Percentiles rank a stretch among this genome's conserved stretches.
Conservation (phyloP, 73 alveolate genomes). For the Strombidium stylifer region DNA sequence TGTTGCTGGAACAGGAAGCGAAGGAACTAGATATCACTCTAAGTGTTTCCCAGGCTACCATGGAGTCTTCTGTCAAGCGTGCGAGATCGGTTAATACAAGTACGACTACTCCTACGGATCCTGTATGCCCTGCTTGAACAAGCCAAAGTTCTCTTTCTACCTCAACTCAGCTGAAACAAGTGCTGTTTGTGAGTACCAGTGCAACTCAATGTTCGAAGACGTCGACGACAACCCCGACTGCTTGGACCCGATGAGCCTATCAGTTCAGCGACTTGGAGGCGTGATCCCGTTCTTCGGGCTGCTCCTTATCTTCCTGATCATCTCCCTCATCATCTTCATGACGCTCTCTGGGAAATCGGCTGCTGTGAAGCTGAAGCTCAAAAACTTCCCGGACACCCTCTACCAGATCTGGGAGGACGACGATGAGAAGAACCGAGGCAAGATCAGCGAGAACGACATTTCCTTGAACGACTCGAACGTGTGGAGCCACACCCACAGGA, state of each 20-base stretch:
- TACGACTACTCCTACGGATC: conserved; percentile 29
- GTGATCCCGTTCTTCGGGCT: not conserved
- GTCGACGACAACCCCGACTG: conserved; percentile 45
- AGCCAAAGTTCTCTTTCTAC: conserved; percentile 29
- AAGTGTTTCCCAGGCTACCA: conserved; percentile 23
- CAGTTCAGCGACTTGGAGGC: conserved; percentile 10
- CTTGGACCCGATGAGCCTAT: conserved; percentile 9
- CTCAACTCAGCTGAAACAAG: conserved; percentile 1
- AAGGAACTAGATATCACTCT: too few relatives aligned
- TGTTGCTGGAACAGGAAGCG: too few relatives aligned
- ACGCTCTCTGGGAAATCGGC: not conserved
- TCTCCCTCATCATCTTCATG: conserved; percentile 7
- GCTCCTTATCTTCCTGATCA: not conserved
- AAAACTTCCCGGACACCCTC: not conserved
- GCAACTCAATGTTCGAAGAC: conserved; percentile 20
- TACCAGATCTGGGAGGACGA: not conserved
- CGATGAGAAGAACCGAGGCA: not conserved
- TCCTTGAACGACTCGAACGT: not conserved
- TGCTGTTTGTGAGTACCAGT: conserved; percentile 44
- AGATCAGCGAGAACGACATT: not conserved
- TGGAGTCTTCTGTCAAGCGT: conserved; percentile 49
- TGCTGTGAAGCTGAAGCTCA: not conserved
- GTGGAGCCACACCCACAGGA: not conserved
- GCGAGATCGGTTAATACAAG: conserved; percentile 52
- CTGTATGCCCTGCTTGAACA: conserved; percentile 35